Evolutionary conservation across 2,329 filamentous ascomycete genomes (phyloP).

Genomic region (Emergomyces orientalis): DNA sequence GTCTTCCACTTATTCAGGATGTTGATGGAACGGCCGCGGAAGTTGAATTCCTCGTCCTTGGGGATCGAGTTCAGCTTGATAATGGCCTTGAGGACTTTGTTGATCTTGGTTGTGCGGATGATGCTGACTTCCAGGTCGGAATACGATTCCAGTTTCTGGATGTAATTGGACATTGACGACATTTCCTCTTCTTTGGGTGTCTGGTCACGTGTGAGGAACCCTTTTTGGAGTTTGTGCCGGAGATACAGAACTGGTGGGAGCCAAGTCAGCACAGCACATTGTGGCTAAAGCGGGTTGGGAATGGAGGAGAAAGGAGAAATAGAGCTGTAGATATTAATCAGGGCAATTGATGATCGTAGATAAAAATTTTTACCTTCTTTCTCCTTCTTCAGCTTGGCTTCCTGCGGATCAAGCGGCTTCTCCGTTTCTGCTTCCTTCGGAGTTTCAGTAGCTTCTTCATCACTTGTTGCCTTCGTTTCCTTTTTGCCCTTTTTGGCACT

Average conservation of each 20-base stretch:
- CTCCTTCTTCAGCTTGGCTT: conserved; percentile 49
- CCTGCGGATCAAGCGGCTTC: conserved; percentile 46
- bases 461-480: conserved; percentile 36
- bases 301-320: neutral
- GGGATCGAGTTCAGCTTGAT: conserved; percentile 80
- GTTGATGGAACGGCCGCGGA: conserved; percentile 71
- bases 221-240: conserved; percentile 89
- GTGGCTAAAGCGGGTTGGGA: neutral
- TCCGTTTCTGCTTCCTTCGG: conserved; percentile 42
- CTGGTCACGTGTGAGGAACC: conserved; percentile 75
- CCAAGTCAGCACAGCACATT: neutral
- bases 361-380: conserved; percentile 42
- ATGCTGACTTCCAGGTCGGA: conserved; percentile 77
- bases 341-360: neutral
- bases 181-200: conserved; percentile 68
- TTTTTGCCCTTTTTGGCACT: conserved; percentile 52
- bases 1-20: conserved; percentile 87
- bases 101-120: conserved; percentile 88
- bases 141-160: conserved; percentile 68
- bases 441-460: conserved; percentile 47
- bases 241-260: conserved; percentile 64
- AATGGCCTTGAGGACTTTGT: conserved; percentile 95
- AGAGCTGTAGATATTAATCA: neutral
- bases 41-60: conserved; percentile 77
- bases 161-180: conserved; percentile 36